phyloP scores from a whole-genome alignment of 2,329 filamentous ascomycete genomes.

The Ciborinia camelliae region DNA sequence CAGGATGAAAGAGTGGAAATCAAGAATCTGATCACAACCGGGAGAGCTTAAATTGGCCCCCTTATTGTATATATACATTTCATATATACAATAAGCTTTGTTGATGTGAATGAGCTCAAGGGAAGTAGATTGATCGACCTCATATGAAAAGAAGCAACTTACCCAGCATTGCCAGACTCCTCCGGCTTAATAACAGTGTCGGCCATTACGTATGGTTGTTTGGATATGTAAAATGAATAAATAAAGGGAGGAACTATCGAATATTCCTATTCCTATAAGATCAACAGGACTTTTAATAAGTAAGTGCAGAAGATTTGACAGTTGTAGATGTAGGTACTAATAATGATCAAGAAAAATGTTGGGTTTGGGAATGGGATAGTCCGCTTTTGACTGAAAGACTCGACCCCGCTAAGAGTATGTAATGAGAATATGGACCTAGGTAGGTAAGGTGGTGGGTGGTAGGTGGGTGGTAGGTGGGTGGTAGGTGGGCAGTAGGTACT shows the following conservation, averaged over 20 bases:
- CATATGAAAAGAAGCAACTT: conserved; percentile 40
- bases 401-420: conserved; percentile 16
- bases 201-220: conserved; percentile 41
- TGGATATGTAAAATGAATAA: neutral
- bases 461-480: too few relatives aligned
- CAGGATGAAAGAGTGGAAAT: neutral
- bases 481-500: too few relatives aligned
- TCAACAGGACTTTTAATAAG: conserved; percentile 1
- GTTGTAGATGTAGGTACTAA: conserved; percentile 22
- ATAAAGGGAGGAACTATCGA: neutral
- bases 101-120: conserved; percentile 20
- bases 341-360: conserved; percentile 15
- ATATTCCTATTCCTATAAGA: conserved; percentile 25
- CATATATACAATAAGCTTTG: conserved; percentile 21
- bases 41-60: neutral
- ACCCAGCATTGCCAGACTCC: conserved; percentile 50
- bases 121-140: conserved; percentile 33
- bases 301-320: conserved; percentile 23
- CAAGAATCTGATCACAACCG: conserved; percentile 20
- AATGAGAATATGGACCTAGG: too few relatives aligned
- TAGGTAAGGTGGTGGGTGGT: too few relatives aligned
- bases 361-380: neutral
- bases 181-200: conserved; percentile 50
- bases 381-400: conserved; percentile 10
- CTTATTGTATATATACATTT: conserved; percentile 12